Base-by-base conservation (phyloP, 257 asterid species). In the Cordia subcordata region DNA sequence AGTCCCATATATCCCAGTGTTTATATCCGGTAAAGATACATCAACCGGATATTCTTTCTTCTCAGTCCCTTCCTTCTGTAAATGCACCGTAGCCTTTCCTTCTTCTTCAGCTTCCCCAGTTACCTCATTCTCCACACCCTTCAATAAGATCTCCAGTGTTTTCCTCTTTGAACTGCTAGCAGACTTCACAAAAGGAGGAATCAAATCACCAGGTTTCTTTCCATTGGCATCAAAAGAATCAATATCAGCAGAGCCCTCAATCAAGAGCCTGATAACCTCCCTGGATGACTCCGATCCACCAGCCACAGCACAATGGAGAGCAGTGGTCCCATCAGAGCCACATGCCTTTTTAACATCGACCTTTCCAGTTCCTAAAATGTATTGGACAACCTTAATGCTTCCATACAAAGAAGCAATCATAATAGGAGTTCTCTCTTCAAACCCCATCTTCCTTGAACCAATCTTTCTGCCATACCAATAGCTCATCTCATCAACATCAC, bases 221-320 rank as follows among this genome's bases (percentile, higher is more conserved):
- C 95, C 96, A 20, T 61, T 53, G 32, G 78, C 81, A 75, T 83
- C 90, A 46, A 74, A 58, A 20, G 82, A 71, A 39, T 69, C 49
- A 55, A 78, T 52, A 60, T 87, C 93, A 14, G 74, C 90, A 0
- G 77, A 62, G 45, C 85, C 85, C 3, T 63, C 72, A 42, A 87
- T 55, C 79, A 90, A 62, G 70, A 87, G 71, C 74, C 72, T 68
- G 39, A 80, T 81, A 23, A 61, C 80, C 72, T 89, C 89, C 0
- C 82, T 68, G 0, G 91, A 75, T 0, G 77, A 55, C 68, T 73
- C 76, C 0, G 82, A 77, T 4, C 91, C 96, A 20, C 95, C 95
- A 10, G 94, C 85, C 0, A 86, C 84, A 5, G 91, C 94, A 61
- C 98, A 90, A 68, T 90, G 98, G 19, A 90, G 95, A 11, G 96